These are phyloP conservation scores for Helianthus annuus DNA, from an alignment of 129 eudicot species.

Conservation along the genomic window DNA sequence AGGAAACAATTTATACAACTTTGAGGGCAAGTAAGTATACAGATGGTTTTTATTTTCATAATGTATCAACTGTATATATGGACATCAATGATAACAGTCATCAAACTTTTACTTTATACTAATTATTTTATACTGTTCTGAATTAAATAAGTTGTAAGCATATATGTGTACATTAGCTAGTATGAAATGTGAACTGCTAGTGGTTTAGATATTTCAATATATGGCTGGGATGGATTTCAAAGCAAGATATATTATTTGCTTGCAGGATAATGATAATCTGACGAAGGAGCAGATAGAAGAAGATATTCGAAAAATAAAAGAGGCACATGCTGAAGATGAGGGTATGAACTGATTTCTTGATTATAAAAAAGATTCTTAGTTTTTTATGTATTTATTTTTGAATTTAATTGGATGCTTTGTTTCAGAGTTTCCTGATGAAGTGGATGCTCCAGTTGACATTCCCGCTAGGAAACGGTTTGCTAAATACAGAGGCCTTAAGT, in stretches of 20 bases:
- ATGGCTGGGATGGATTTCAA: not conserved
- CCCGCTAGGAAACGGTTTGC: conserved; percentile 96
- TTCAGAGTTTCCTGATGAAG: conserved; percentile 97
- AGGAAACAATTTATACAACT: too few relatives aligned
- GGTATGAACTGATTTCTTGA: conserved; percentile 46
- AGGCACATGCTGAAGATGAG: conserved; percentile 92
- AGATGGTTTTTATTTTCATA: too few relatives aligned
- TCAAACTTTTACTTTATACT: too few relatives aligned
- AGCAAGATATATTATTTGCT: not conserved
- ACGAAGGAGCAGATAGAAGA: conserved; percentile 97
- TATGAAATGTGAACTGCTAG: not conserved
- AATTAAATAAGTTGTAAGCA: not conserved
- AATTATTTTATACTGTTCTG: too few relatives aligned
- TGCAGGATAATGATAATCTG: conserved; percentile 83
- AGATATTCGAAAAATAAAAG: conserved; percentile 79
- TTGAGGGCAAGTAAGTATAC: too few relatives aligned
- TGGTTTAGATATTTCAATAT: not conserved
- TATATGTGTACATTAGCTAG: not conserved
- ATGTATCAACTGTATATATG: too few relatives aligned
- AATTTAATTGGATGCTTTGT: conserved; percentile 7
- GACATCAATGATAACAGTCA: too few relatives aligned
- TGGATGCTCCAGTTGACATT: conserved; percentile 86
- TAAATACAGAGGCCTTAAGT: conserved; percentile 91
- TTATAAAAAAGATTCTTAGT: not conserved
- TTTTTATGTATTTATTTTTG: not conserved